Evolutionary conservation across 345 rosid species (phyloP).

Genomic region (Citrus inodora): DNA sequence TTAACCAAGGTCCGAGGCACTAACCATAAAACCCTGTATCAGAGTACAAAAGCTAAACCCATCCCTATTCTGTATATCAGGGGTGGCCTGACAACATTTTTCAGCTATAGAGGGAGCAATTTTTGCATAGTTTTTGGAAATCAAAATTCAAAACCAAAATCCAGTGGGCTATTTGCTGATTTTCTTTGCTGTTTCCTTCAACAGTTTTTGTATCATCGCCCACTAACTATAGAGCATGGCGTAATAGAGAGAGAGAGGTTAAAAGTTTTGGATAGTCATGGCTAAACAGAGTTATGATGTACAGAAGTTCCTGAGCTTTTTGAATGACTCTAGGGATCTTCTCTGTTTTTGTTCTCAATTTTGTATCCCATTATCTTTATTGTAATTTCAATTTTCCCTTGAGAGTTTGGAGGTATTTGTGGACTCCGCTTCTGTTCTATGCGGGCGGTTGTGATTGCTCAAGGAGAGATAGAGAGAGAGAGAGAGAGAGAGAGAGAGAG

Average conservation of each 20-base stretch:
- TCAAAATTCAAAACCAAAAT: slow-evolving; percentile 24
- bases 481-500: neutral
- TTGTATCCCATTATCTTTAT: slow-evolving; percentile 23
- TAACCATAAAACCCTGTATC: slow-evolving; percentile 30
- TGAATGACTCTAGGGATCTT: slow-evolving; percentile 22
- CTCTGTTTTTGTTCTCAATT: slow-evolving; percentile 31
- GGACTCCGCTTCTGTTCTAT: slow-evolving; percentile 6
- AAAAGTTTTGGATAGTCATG: slow-evolving; percentile 37
- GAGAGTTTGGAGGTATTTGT: slow-evolving; percentile 13
- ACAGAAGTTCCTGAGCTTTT: slow-evolving; percentile 23
- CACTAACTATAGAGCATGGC: slow-evolving; percentile 31
- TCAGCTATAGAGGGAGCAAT: slow-evolving; percentile 38
- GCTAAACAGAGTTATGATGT: slow-evolving; percentile 20
- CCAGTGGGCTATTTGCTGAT: slow-evolving; percentile 24
- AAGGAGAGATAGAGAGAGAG: slow-evolving; percentile 6
- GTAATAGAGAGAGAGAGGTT: slow-evolving; percentile 19
- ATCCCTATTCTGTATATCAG: slow-evolving; percentile 34
- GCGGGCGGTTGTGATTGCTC: slow-evolving; percentile 18
- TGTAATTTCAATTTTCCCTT: slow-evolving; percentile 1
- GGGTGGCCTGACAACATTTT: slow-evolving; percentile 33
- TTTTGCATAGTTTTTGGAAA: slow-evolving; percentile 23
- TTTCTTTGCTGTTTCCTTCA: slow-evolving; percentile 20
- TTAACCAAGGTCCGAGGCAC: slow-evolving; percentile 15
- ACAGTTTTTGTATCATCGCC: slow-evolving; percentile 19
- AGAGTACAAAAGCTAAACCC: slow-evolving; percentile 25